These are phyloP conservation scores for Termitomyces heimii DNA, from an alignment of 768 basidiomycete genomes.

Conservation along the genomic window DNA sequence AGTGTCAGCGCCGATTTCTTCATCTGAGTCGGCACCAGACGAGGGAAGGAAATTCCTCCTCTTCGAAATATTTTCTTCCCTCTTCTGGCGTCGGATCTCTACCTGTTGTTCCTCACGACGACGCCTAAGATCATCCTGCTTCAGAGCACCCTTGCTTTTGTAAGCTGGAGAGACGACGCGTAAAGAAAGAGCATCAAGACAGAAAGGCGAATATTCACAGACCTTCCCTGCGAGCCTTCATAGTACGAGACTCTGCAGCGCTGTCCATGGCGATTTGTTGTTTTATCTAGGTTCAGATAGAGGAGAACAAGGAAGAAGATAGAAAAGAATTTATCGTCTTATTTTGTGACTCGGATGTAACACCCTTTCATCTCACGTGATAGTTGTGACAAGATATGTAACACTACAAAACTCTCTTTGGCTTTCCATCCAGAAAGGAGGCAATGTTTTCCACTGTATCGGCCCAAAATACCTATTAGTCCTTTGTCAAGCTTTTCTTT, in stretches of 20 bases:
- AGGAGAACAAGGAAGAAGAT: constrained; percentile 21
- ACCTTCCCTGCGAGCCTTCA: constrained; percentile 74
- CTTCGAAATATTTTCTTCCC: constrained; percentile 98
- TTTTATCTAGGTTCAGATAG: constrained; percentile 17
- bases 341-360: constrained; percentile 22
- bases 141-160: constrained; percentile 87
- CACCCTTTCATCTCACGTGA: constrained; percentile 22
- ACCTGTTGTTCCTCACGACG: constrained; percentile 98
- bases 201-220: constrained; percentile 19
- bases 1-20: constrained; percentile 62
- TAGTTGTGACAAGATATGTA: constrained; percentile 9
- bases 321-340: constrained; percentile 23
- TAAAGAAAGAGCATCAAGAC: constrained; percentile 27
- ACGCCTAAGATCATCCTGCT: constrained; percentile 90
- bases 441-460: constrained; percentile 55
- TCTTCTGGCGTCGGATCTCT: constrained; percentile 96
- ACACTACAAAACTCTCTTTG: constrained; percentile 5
- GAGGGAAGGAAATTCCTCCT: constrained; percentile 87
- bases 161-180: constrained; percentile 54
- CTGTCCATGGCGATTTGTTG: constrained; percentile 31
- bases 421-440: constrained; percentile 44
- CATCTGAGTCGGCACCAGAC: constrained; percentile 80
- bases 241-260: constrained; percentile 55
- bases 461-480: constrained; percentile 39
- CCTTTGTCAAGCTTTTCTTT: neutral